Evolutionary conservation across 495 filamentous ascomycete genomes (phyloP), one percentile per base, ranked within the genome.

Genomic region (Massariosphaeria phaeospora): DNA sequence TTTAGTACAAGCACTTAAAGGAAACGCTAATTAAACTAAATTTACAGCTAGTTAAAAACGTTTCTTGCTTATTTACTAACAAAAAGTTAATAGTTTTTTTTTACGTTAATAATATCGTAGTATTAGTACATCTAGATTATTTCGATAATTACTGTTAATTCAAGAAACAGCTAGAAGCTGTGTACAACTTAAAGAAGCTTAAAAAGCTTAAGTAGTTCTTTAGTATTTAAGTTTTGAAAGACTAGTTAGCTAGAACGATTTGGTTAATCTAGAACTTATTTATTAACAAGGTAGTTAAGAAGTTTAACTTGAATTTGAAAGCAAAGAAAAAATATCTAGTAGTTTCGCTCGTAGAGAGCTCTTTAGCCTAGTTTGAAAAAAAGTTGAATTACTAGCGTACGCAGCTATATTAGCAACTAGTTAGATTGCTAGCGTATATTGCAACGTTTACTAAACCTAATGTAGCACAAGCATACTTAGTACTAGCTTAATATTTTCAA

Each of bases 101-200:
- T 38, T 51, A 50, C 24, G 26, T 57, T 33, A 35, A 51, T 27
- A 36, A 57, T 38, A 57, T 57, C 29, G 34, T 56, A 12, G 52
- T 56, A 17, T 21, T 56, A 42, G 54, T 31, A 33, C 10, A 45
- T 10, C 39, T 13, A 55, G n/a, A 20, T 5, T 2, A 55, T 21
- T n/a, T 39, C 2, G 7, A 23, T 18, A n/a, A 8, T 5, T 23
- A 12, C 20, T n/a, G 23, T 7, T 2, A 26, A 11, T 55, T 47
- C 21, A 13, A 55, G 21, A 9, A 21, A 7, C 2, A 43, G 15
- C 23, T 55, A 13, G 6, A 17, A 10, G 3, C 47, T 5, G 1
- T n/a, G 2, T 55, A 48, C 27, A 20, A 47, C 15, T 20, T 30
- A 5, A 3, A 25, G 20, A 3, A 3, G 4, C 21, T 53, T 5